Percentiles rank a stretch among this genome's conserved stretches.
Conservation (phyloP, 1,284 basidiomycete genomes). For the Leccinum solheimii region DNA sequence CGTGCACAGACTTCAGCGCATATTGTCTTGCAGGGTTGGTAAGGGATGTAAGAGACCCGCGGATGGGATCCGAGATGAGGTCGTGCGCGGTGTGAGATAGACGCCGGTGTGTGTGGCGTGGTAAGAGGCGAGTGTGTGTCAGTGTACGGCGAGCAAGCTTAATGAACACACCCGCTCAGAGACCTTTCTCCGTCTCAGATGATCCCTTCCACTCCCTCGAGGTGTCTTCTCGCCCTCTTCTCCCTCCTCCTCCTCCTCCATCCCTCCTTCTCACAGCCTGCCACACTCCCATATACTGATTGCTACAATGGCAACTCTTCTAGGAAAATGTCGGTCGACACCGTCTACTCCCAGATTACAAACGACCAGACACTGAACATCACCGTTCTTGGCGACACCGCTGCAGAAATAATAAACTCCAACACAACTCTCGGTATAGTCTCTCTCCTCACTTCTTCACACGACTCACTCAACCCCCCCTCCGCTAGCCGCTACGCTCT, state of each 20-base stretch:
- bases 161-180: slow-evolving; percentile 16
- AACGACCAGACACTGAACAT: slow-evolving; percentile 59
- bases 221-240: slow-evolving; percentile 10
- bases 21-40: no score
- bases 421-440: slow-evolving; percentile 61
- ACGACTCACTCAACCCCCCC: slow-evolving; percentile 1
- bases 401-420: slow-evolving; percentile 58
- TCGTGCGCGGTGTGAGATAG: not conserved
- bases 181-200: slow-evolving; percentile 21
- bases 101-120: slow-evolving; percentile 20
- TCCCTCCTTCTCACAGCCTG: slow-evolving; percentile 45
- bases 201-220: slow-evolving; percentile 10
- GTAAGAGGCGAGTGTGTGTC: slow-evolving; percentile 11
- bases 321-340: slow-evolving; percentile 65
- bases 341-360: slow-evolving; percentile 74
- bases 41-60: no score
- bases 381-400: slow-evolving; percentile 61
- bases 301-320: slow-evolving; percentile 57
- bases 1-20: not conserved
- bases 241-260: slow-evolving; percentile 23
- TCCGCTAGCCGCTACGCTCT: slow-evolving; percentile 68
- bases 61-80: not conserved
- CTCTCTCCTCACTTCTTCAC: slow-evolving; percentile 1
- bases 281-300: slow-evolving; percentile 53
- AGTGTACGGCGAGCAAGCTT: slow-evolving; percentile 4